Conservation (phyloP, 192 early-diverging fungal genomes). For the Spizellomyces sp. region DNA sequence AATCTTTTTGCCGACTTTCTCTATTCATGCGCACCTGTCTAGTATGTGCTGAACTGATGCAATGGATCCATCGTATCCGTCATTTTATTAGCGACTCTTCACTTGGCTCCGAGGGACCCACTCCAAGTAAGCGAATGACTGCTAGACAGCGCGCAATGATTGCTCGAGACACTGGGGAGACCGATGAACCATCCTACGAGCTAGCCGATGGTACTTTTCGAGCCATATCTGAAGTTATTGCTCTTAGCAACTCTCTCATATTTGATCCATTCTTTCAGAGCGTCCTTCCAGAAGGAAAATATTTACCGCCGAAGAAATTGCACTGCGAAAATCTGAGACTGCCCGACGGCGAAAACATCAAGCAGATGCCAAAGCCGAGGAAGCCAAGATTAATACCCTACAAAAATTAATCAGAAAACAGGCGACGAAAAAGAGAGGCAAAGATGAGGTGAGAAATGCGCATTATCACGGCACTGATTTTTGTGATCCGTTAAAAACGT, state of each 20-base stretch:
- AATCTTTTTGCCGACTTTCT: too few relatives aligned
- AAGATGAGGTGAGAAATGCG: slow-evolving; percentile 11
- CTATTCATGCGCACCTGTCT: too few relatives aligned
- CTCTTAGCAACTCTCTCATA: not conserved
- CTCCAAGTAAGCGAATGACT: slow-evolving; percentile 17
- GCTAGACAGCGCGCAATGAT: slow-evolving; percentile 15
- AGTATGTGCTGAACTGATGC: too few relatives aligned
- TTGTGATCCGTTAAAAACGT: too few relatives aligned
- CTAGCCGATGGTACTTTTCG: slow-evolving; percentile 19
- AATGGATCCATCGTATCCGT: too few relatives aligned
- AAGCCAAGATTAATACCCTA: slow-evolving; percentile 28
- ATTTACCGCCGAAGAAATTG: slow-evolving; percentile 22
- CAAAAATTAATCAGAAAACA: slow-evolving; percentile 31
- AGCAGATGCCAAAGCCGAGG: slow-evolving; percentile 25
- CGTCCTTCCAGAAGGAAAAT: slow-evolving; percentile 16
- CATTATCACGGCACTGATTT: not conserved
- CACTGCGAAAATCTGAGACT: slow-evolving; percentile 20
- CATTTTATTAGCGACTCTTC: slow-evolving; percentile 6
- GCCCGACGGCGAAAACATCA: slow-evolving; percentile 28
- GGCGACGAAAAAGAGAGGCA: slow-evolving; percentile 21
- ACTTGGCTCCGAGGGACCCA: slow-evolving; percentile 19
- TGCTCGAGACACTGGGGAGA: not conserved
- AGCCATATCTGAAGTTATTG: not conserved
- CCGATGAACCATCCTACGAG: slow-evolving; percentile 2
- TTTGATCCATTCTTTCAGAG: slow-evolving; percentile 10